Evolutionary conservation across 2,329 filamentous ascomycete genomes (phyloP), one percentile per base, ranked within the genome.

Genomic region (Diplodia corticola): DNA sequence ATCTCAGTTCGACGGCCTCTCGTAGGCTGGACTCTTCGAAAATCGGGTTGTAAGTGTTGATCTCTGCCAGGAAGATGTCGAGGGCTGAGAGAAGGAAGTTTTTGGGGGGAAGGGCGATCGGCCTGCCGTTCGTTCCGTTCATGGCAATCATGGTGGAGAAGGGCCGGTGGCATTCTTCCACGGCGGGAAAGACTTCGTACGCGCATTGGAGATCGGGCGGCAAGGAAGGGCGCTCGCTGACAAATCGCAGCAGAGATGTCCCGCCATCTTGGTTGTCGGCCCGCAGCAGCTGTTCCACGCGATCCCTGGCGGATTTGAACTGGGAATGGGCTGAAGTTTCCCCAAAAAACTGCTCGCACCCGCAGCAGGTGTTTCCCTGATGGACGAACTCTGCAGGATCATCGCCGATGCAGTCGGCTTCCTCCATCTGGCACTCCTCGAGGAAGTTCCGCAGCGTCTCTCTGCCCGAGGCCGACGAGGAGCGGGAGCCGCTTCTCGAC

Each of bases 311-410:
- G 0, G 51, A 54, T 20, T 35, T 54, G 51, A 54, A 54, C 17
- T 33, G 51, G 26, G 26, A 54, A 35, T 54, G 28, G 3, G 51
- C 51, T 4, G 51, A 54, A 4, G 51, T 54, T 35, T n/a, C 51
- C 22, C 51, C 51, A 22, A 54, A 54, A 22, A 54, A 54, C n/a
- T 54, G 51, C n/a, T 54, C 51, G 30, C 51, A 54, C 17, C 51
- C 51, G 51, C 51, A 54, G 51, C 51, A 54, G 7, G 51, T 9
- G n/a, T 37, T 15, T 7, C 51, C 51, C 30, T 35, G 51, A 5
- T 54, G 51, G 7, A 54, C 28, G n/a, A 54, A 54, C 30, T 54
- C 28, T 17, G 51, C 51, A 22, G 51, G 30, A 9, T 33, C 51
- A 37, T 54, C 51, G 30, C n/a, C 17, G 51, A 17, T 10, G 9